phyloP scores from a whole-genome alignment of 2,329 filamentous ascomycete species.

The Didymellaceae sp. region DNA sequence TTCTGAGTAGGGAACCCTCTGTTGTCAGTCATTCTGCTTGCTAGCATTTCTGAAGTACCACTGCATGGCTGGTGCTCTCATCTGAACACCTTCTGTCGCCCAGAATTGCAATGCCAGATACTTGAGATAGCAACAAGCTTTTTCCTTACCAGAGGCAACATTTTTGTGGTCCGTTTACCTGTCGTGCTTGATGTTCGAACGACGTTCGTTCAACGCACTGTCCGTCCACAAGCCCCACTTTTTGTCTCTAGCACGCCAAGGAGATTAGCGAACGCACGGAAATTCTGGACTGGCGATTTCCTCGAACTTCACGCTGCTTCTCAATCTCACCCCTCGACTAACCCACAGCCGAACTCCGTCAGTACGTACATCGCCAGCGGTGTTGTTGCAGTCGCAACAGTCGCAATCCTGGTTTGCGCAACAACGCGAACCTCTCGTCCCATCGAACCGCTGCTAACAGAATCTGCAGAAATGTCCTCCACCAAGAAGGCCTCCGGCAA shows the following conservation, averaged over 20 bases:
- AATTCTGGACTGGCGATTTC: conserved; percentile 9
- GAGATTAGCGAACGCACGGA: conserved; percentile 27
- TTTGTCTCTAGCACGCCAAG: conserved; percentile 16
- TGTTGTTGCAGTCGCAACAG: not conserved
- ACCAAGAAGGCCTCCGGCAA: conserved; percentile 69
- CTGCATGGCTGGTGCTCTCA: too few species aligned
- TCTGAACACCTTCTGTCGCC: too few species aligned
- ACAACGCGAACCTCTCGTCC: not conserved
- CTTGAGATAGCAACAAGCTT: too few species aligned
- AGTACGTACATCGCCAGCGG: conserved; percentile 27
- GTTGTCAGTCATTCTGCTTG: too few species aligned
- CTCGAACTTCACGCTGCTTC: conserved; percentile 30
- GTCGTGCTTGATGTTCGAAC: too few species aligned
- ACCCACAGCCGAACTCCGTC: conserved; percentile 35
- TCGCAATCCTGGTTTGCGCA: not conserved
- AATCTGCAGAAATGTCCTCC: conserved; percentile 48
- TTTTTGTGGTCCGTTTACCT: too few species aligned
- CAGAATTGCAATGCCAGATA: too few species aligned
- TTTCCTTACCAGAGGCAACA: too few species aligned
- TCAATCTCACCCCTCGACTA: conserved; percentile 36
- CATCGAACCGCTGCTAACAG: conserved; percentile 26
- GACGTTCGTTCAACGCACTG: too few species aligned
- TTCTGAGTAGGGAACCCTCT: too few species aligned
- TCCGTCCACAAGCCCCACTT: not conserved
- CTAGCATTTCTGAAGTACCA: too few species aligned